A percentile compares a stretch with the other conserved stretches of the same genome.
Evolutionary conservation across 2,329 filamentous ascomycete genomes (phyloP).

Genomic region (Beauveria rudraprayagi): DNA sequence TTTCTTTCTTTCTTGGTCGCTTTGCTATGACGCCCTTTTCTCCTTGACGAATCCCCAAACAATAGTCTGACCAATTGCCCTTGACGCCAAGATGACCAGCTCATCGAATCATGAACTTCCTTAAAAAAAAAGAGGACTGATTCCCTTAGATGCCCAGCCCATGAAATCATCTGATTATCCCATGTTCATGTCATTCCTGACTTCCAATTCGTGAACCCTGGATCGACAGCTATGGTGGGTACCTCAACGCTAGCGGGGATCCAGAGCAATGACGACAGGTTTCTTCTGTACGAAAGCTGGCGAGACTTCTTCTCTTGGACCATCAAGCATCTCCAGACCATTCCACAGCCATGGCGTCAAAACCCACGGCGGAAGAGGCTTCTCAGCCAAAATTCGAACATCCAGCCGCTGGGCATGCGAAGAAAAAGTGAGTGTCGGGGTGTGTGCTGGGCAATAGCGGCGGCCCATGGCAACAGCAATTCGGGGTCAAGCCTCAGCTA

Average conservation of each 20-base stretch:
- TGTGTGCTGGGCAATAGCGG: background rate
- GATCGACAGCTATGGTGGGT: background rate
- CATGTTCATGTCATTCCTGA: background rate
- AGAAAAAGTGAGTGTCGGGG: constrained; percentile 36
- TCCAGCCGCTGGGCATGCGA: constrained; percentile 41
- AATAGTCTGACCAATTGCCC: too few species aligned
- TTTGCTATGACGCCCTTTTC: too few species aligned
- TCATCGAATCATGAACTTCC: too few species aligned
- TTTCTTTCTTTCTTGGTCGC: too few species aligned
- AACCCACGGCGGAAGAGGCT: constrained; percentile 17
- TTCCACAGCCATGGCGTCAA: constrained; percentile 31
- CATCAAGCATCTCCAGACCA: constrained; percentile 14
- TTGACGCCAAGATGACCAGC: too few species aligned
- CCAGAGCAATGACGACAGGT: background rate
- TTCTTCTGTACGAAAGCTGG: background rate
- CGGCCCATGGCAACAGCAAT: background rate
- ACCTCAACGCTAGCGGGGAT: constrained; percentile 1
- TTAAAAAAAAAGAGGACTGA: too few species aligned
- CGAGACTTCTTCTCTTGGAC: constrained; percentile 12
- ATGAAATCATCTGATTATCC: too few species aligned
- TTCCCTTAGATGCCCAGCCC: too few species aligned
- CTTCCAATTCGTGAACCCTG: background rate
- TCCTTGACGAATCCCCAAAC: too few species aligned
- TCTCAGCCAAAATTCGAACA: constrained; percentile 34
- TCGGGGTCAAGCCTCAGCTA: background rate